Conservation (phyloP, 139 green algal species). For the Volvox reticuliferus region DNA sequence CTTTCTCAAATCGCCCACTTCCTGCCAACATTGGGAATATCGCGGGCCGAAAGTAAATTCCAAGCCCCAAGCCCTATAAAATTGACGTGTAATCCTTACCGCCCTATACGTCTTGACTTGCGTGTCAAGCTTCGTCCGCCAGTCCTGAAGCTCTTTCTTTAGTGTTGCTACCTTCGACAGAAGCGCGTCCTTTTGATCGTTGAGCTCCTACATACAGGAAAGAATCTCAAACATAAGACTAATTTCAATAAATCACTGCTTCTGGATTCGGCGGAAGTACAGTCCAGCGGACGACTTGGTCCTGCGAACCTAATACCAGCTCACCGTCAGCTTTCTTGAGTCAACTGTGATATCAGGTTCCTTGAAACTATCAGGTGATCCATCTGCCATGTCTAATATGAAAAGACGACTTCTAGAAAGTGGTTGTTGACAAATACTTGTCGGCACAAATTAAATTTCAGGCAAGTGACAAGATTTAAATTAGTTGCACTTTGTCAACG, state of each 20-base stretch:
- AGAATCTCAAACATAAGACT: background rate
- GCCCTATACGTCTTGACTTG: conserved; percentile 72
- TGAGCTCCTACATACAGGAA: conserved; percentile 57
- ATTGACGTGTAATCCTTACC: conserved; percentile 21
- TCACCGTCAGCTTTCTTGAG: conserved; percentile 43
- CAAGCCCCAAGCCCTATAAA: background rate
- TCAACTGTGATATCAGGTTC: conserved; percentile 45
- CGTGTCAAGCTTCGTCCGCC: conserved; percentile 71
- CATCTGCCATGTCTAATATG: background rate
- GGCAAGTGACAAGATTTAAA: background rate
- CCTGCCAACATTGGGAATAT: conserved; percentile 37
- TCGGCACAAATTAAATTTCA: background rate
- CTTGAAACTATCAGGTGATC: background rate
- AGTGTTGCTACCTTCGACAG: conserved; percentile 70
- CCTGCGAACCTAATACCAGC: background rate
- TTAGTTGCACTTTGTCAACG: background rate
- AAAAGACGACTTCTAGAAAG: background rate
- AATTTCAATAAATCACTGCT: no score
- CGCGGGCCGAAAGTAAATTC: background rate
- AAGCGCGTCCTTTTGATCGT: conserved; percentile 72
- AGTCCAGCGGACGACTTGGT: background rate
- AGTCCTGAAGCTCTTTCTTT: conserved; percentile 79
- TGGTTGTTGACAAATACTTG: background rate
- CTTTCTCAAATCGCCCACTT: conserved; percentile 69
- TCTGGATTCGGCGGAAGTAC: no score